Evolutionary conservation across 1,284 basidiomycete genomes (phyloP).

Genomic region (Chiua sp.): DNA sequence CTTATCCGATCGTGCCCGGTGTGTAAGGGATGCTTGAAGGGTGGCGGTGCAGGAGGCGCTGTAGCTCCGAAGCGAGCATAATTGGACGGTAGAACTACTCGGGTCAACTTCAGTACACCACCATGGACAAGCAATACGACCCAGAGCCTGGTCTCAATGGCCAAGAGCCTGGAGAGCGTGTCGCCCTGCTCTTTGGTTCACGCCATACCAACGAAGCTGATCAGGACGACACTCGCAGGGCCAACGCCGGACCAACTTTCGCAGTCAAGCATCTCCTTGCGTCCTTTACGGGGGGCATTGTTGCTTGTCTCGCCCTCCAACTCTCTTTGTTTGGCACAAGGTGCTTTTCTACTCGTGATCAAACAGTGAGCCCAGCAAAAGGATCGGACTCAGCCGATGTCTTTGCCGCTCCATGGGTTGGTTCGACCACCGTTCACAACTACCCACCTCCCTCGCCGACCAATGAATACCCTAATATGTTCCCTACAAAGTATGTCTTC

Average conservation of each 20-base stretch:
- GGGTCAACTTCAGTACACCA: neutral
- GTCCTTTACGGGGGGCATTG: constrained; percentile 34
- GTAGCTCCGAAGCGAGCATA: neutral
- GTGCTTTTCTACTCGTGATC: constrained; percentile 10
- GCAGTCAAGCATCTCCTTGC: constrained; percentile 27
- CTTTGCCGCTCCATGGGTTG: constrained; percentile 63
- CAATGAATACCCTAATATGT: constrained; percentile 68
- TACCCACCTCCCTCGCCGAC: constrained; percentile 78
- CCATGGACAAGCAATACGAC: constrained; percentile 29
- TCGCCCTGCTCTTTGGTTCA: constrained; percentile 26
- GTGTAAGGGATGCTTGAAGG: no score
- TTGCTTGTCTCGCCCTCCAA: constrained; percentile 32
- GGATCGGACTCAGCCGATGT: constrained; percentile 10
- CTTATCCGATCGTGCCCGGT: no score
- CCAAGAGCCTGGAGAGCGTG: constrained; percentile 14
- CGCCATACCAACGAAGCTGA: neutral
- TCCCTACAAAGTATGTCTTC: constrained; percentile 59
- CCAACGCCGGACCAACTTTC: constrained; percentile 9
- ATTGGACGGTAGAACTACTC: no score
- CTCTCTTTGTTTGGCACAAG: constrained; percentile 26
- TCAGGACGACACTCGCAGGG: neutral
- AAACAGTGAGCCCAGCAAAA: neutral
- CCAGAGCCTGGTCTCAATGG: constrained; percentile 19
- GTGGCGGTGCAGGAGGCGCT: neutral
- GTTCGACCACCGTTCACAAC: constrained; percentile 69